These are phyloP conservation scores for Gonapodya sp. DNA, from an alignment of 192 early-diverging fungal species.

Conservation along the genomic window DNA sequence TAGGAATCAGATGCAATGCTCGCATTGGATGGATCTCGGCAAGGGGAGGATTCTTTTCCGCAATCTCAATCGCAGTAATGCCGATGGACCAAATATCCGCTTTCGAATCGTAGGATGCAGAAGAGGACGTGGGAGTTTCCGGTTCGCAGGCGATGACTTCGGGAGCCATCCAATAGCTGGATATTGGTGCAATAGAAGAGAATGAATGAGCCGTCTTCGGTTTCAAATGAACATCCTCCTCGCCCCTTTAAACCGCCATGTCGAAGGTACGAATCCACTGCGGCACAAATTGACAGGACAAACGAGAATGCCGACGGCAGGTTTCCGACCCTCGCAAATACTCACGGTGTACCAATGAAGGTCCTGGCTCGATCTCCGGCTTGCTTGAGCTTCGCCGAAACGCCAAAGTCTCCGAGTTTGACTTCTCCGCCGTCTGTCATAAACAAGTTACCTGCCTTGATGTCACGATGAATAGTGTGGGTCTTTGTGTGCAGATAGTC, in stretches of 20 bases:
- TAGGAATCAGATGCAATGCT: slow-evolving; percentile 46
- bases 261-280: neutral
- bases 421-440: slow-evolving; percentile 41
- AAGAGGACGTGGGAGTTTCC: slow-evolving; percentile 22
- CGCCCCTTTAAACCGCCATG: no score
- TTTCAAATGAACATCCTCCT: neutral
- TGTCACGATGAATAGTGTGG: slow-evolving; percentile 50
- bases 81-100: slow-evolving; percentile 58
- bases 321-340: neutral
- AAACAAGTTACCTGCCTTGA: slow-evolving; percentile 53
- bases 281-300: neutral
- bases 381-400: slow-evolving; percentile 42
- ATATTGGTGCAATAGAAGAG: slow-evolving; percentile 31
- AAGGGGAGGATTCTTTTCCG: slow-evolving; percentile 55
- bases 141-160: slow-evolving; percentile 50
- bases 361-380: slow-evolving; percentile 34
- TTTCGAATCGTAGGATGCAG: slow-evolving; percentile 41
- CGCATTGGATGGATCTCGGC: slow-evolving; percentile 58
- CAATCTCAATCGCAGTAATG: slow-evolving; percentile 58
- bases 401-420: slow-evolving; percentile 55
- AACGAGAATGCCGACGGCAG: neutral
- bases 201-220: no score
- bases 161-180: slow-evolving; percentile 43
- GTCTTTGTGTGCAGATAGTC: slow-evolving; percentile 48
- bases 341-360: slow-evolving; percentile 56